phyloP scores from a whole-genome alignment of 352 stramenopile genomes.

The Pythium pectinolyticum region DNA sequence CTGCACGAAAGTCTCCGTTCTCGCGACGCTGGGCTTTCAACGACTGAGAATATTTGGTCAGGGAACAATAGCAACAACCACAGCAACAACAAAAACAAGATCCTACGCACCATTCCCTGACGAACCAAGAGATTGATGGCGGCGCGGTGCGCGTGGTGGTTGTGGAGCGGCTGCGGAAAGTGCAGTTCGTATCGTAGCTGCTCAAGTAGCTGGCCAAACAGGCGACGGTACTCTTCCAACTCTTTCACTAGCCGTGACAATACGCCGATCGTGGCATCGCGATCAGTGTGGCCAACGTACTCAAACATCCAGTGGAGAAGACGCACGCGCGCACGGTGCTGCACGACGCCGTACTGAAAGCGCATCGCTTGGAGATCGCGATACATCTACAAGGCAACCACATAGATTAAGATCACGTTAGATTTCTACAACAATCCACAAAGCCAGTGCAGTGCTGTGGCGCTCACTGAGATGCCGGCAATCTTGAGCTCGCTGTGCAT shows the following conservation, averaged over 20 bases:
- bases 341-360: slow-evolving; percentile 1
- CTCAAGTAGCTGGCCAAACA: slow-evolving; percentile 47
- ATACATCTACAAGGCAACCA: slow-evolving; percentile 41
- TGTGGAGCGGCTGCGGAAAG: slow-evolving; percentile 28
- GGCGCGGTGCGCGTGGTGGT: slow-evolving; percentile 5
- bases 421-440: background rate
- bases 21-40: background rate
- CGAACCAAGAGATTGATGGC: slow-evolving; percentile 17
- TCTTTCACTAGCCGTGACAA: slow-evolving; percentile 38
- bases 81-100: too few species aligned
- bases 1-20: background rate
- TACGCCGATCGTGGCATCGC: slow-evolving; percentile 52
- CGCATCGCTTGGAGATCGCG: slow-evolving; percentile 25
- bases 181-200: slow-evolving; percentile 44
- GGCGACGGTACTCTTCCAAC: slow-evolving; percentile 39
- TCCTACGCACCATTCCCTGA: slow-evolving; percentile 16
- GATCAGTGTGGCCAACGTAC: slow-evolving; percentile 27
- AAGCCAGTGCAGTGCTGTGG: background rate
- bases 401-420: background rate
- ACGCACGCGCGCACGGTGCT: slow-evolving; percentile 20
- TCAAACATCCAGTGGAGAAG: slow-evolving; percentile 22
- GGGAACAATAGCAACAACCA: too few species aligned
- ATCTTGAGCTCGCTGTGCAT: slow-evolving; percentile 71
- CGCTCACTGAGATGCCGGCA: slow-evolving; percentile 53
- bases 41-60: background rate